Evolutionary conservation across 1,284 basidiomycete genomes (phyloP).

Genomic region (Taiwanofungus camphoratus): DNA sequence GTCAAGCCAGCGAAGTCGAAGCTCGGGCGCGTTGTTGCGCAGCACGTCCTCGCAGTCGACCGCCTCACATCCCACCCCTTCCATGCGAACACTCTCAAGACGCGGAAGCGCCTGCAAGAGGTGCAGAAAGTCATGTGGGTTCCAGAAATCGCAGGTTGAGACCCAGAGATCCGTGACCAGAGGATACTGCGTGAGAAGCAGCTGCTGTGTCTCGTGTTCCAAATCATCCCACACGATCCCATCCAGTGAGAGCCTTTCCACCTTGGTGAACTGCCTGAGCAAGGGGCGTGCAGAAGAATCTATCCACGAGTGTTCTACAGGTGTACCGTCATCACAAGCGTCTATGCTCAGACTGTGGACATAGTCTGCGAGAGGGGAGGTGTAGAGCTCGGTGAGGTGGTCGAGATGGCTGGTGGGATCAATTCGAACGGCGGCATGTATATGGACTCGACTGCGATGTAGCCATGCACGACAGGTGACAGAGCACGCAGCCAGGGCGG

Average conservation of each 20-base stretch:
- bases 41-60: conserved; percentile 2
- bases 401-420: conserved; percentile 5
- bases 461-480: conserved; percentile 12
- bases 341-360: conserved; percentile 12
- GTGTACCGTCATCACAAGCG: conserved; percentile 6
- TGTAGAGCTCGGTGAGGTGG: conserved; percentile 7
- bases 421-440: conserved; percentile 6
- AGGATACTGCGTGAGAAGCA: conserved; percentile 2
- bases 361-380: conserved; percentile 4
- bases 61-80: conserved; percentile 2
- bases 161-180: conserved; percentile 7
- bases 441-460: conserved; percentile 6
- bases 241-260: conserved; percentile 7
- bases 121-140: conserved; percentile 1
- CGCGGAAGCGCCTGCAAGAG: conserved; percentile 6
- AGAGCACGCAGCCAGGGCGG: conserved; percentile 7
- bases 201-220: conserved; percentile 1
- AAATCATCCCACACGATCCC: conserved; percentile 7
- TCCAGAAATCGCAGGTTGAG: conserved; percentile 8
- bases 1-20: conserved; percentile 6
- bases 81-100: conserved; percentile 6
- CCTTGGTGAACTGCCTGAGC: background rate
- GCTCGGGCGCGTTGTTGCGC: background rate
- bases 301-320: conserved; percentile 6
- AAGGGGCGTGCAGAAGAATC: conserved; percentile 2